Evolutionary conservation across 2,329 filamentous ascomycete genomes (phyloP).

Genomic region (Ophiostoma triangulosporum): DNA sequence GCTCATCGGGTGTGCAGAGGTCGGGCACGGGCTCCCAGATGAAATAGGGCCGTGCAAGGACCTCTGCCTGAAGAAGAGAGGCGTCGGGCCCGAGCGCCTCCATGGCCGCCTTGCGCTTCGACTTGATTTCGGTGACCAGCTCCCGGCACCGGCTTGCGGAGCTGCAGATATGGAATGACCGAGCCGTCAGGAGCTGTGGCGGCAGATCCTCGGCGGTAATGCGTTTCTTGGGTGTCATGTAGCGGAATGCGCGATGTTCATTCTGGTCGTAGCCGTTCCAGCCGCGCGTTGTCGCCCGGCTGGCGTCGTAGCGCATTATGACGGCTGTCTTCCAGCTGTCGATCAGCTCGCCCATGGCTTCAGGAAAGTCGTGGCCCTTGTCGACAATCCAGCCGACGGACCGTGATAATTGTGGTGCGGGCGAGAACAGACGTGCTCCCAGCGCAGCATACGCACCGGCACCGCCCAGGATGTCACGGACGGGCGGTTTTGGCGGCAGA

Average conservation of each 20-base stretch:
- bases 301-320: conserved; percentile 49
- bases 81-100: conserved; percentile 12
- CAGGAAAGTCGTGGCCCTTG: conserved; percentile 74
- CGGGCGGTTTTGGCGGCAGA: conserved; percentile 51
- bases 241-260: conserved; percentile 60
- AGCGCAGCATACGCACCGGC: conserved; percentile 78
- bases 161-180: conserved; percentile 80
- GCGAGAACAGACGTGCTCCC: conserved; percentile 78
- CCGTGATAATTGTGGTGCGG: conserved; percentile 47
- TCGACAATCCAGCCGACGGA: conserved; percentile 86
- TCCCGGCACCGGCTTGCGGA: conserved; percentile 63
- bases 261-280: conserved; percentile 74
- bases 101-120: conserved; percentile 25
- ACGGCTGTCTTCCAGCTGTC: conserved; percentile 64
- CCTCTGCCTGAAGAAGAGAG: not conserved
- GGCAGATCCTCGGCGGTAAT: conserved; percentile 61
- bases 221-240: conserved; percentile 73
- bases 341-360: conserved; percentile 48
- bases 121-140: conserved; percentile 58
- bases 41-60: conserved; percentile 48
- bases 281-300: conserved; percentile 69
- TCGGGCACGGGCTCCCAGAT: conserved; percentile 96
- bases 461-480: conserved; percentile 70
- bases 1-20: conserved; percentile 58
- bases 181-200: conserved; percentile 51